Evolutionary conservation across 768 basidiomycete genomes (phyloP), one percentile per base, ranked within the genome.

Genomic region (Goffeauzyma gilvescens): DNA sequence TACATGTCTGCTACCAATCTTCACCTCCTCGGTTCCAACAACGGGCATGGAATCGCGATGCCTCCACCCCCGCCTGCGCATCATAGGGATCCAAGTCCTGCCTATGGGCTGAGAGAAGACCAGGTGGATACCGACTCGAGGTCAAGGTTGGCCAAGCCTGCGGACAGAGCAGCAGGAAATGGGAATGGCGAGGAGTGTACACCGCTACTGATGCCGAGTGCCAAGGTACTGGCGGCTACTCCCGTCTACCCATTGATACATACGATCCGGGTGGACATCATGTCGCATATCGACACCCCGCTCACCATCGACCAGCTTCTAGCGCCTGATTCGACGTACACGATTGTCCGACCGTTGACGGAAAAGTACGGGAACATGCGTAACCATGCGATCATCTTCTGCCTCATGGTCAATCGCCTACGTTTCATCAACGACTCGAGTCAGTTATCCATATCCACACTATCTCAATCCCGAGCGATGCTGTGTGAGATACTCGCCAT

Each of bases 401-500:
- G 84, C 54, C 72, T 86, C 46, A 75, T 93, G 3, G 66, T 93
- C 41, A 90, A 86, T 62, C 75, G 83, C 26, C 73, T 85, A 3
- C 75, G 86, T 60, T 90, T 90, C 62, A 57, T 75, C 12, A 76
- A 79, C 25, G 85, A 89, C 63, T 72, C 77, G 32, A 73, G 76
- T 51, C 57, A 59, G 37, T 66, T 85, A 48, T 71, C 75, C 7
- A 79, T 78, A 20, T 66, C 73, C 7, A 45, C 79, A 0, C 59
- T 93, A 22, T 86, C 80, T 1, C 64, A 68, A 8, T 75, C 83
- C 1, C 72, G 89, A 26, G 86, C 85, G 1, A 66, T 70, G 27
- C 71, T 95, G 20, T 95, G 89, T 62, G 89, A 95, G 64, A 75
- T 90, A 28, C 71, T 95, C 9, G 89, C 89, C 2, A 81, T 77